Percentiles rank a stretch among this genome's conserved stretches.
phyloP scores from a whole-genome alignment of 139 green algal species.

The Chlamydomonas applanata region DNA sequence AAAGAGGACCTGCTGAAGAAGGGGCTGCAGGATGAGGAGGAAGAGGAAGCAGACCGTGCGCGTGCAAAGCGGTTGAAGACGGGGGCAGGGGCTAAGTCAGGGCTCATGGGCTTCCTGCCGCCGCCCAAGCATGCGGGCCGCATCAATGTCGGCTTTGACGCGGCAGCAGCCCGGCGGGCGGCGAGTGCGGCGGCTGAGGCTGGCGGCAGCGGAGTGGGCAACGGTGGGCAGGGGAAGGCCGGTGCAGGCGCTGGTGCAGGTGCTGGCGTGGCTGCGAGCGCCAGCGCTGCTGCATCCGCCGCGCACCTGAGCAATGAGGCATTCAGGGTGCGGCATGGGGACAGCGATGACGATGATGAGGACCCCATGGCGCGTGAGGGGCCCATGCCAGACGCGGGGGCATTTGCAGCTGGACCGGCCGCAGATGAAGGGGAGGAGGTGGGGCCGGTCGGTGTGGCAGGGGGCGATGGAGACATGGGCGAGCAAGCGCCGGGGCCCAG shows the following conservation, averaged over 20 bases:
- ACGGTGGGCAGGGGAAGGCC: not conserved
- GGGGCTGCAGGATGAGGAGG: conserved; percentile 32
- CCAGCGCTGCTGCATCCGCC: not conserved
- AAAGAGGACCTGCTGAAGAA: conserved; percentile 5
- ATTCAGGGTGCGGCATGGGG: conserved; percentile 16
- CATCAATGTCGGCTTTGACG: not conserved
- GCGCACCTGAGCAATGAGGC: conserved; percentile 21
- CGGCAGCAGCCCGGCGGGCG: not conserved
- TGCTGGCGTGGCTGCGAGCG: not conserved
- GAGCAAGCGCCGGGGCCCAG: not conserved
- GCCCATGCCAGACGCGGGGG: conserved; percentile 11
- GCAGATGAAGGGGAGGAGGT: conserved; percentile 1
- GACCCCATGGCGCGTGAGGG: conserved; percentile 11
- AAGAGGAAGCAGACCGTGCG: conserved; percentile 24
- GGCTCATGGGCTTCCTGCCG: conserved; percentile 58
- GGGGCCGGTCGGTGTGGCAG: not conserved
- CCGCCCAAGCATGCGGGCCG: conserved; percentile 49
- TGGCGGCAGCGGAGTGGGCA: conserved; percentile 4
- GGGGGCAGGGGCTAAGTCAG: conserved; percentile 9
- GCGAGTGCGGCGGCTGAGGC: not conserved
- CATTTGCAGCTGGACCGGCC: not conserved
- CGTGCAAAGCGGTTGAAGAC: conserved; percentile 18
- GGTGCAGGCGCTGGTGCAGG: not conserved
- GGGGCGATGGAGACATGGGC: not conserved
- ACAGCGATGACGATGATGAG: conserved; percentile 4